phyloP scores from a whole-genome alignment of 768 basidiomycete species.

The Pulveroboletus sp. region DNA sequence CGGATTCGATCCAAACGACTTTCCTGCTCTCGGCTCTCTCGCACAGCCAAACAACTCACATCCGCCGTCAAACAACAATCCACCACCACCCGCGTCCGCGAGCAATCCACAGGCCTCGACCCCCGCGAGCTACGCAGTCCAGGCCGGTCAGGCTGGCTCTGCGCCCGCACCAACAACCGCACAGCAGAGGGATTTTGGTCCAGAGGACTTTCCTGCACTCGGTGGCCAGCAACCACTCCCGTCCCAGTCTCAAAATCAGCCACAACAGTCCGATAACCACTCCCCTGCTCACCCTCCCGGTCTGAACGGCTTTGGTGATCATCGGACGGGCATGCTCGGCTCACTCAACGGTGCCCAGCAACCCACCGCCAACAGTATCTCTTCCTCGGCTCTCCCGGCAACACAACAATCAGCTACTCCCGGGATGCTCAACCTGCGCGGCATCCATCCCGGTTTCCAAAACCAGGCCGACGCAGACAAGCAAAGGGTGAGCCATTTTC shows the following conservation, averaged over 20 bases:
- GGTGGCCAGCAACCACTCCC: constrained; percentile 51
- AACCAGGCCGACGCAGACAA: constrained; percentile 66
- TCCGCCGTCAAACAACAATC: constrained; percentile 34
- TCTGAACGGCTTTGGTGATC: constrained; percentile 61
- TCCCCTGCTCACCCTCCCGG: constrained; percentile 63
- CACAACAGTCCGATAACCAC: constrained; percentile 32
- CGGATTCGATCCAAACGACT: constrained; percentile 82
- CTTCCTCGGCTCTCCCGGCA: constrained; percentile 35
- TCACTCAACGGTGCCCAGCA: constrained; percentile 36
- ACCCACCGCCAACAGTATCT: constrained; percentile 14
- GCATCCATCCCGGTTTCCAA: constrained; percentile 44
- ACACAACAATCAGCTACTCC: constrained; percentile 55
- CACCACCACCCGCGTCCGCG: constrained; percentile 25
- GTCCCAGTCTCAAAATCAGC: constrained; percentile 30
- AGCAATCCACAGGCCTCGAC: constrained; percentile 30
- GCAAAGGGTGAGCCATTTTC: constrained; percentile 48
- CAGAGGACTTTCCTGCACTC: constrained; percentile 87
- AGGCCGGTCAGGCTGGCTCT: constrained; percentile 58
- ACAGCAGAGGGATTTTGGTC: constrained; percentile 52
- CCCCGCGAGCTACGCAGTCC: constrained; percentile 77
- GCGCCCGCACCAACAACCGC: background rate
- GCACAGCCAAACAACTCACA: constrained; percentile 44
- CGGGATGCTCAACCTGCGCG: constrained; percentile 61
- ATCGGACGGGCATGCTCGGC: constrained; percentile 58
- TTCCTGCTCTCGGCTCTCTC: constrained; percentile 78